Percentiles rank a stretch among this genome's conserved stretches.
phyloP scores from a whole-genome alignment of 2,329 filamentous ascomycete species.

The Fusarium floridanum region DNA sequence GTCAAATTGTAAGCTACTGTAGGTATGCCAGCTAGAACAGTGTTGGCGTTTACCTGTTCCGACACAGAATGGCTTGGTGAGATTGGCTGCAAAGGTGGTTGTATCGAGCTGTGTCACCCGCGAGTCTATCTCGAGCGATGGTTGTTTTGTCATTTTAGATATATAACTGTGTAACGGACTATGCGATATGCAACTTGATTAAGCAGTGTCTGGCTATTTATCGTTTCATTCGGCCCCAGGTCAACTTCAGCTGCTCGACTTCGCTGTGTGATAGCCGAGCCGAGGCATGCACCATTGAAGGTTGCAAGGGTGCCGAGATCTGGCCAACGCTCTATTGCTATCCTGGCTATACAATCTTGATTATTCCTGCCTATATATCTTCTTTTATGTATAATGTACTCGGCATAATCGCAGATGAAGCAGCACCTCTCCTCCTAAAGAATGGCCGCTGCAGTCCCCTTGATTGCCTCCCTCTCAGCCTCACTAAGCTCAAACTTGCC shows the following conservation, averaged over 20 bases:
- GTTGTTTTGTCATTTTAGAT: conserved; percentile 6
- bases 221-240: not conserved
- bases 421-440: not conserved
- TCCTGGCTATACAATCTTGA: not conserved
- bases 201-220: not conserved
- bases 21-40: not conserved
- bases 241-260: not conserved
- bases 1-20: not conserved
- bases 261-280: not conserved
- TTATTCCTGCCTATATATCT: not conserved
- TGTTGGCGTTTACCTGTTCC: conserved; percentile 23
- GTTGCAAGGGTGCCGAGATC: not conserved
- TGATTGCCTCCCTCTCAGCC: conserved; percentile 63
- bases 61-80: conserved; percentile 29
- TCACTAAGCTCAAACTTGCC: conserved; percentile 57
- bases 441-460: conserved; percentile 48
- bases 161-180: not conserved
- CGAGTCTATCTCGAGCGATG: conserved; percentile 22
- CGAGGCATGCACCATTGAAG: not conserved
- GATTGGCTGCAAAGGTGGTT: conserved; percentile 24
- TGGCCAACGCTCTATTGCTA: not conserved
- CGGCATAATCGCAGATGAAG: not conserved
- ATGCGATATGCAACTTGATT: not conserved
- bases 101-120: conserved; percentile 13
- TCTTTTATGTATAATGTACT: not conserved